These are phyloP conservation scores for Entomortierella chlamydospora DNA, from an alignment of 192 early-diverging fungal genomes.

Conservation along the genomic window DNA sequence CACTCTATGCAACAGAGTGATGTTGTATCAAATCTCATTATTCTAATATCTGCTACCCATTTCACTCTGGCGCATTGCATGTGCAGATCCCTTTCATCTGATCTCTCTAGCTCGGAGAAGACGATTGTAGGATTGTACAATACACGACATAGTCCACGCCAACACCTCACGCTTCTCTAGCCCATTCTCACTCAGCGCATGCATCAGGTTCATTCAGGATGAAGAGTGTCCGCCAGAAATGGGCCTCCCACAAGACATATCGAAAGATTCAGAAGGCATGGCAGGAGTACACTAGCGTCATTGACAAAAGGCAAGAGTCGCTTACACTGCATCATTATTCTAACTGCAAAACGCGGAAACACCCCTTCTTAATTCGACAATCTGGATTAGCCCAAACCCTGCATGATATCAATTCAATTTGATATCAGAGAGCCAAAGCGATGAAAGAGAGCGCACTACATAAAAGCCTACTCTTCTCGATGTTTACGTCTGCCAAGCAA, in stretches of 20 bases:
- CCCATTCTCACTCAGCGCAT: slow-evolving; percentile 19
- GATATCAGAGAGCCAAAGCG: too few relatives aligned
- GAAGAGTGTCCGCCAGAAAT: slow-evolving; percentile 59
- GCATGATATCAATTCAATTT: too few relatives aligned
- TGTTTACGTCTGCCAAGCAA: too few relatives aligned
- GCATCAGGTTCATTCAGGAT: slow-evolving; percentile 37
- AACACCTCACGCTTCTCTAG: neutral
- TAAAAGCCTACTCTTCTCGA: neutral
- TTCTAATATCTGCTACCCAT: neutral
- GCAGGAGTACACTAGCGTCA: slow-evolving; percentile 47
- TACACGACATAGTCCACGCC: too few relatives aligned
- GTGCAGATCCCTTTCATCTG: too few relatives aligned
- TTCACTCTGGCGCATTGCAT: too few relatives aligned
- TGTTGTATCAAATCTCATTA: neutral
- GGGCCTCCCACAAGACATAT: slow-evolving; percentile 57
- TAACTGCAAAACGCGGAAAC: too few relatives aligned
- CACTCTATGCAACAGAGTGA: neutral
- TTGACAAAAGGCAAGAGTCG: slow-evolving; percentile 49
- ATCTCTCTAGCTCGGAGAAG: too few relatives aligned
- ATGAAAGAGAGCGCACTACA: neutral
- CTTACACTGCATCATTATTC: neutral
- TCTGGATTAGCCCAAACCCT: too few relatives aligned
- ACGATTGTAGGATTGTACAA: too few relatives aligned
- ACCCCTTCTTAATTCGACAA: too few relatives aligned
- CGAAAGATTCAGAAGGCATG: slow-evolving; percentile 50